Percentiles rank a stretch among this genome's conserved stretches.
These are phyloP conservation scores for Helotiales sp. DNA, from an alignment of 2,329 filamentous ascomycete species.

Conservation along the genomic window DNA sequence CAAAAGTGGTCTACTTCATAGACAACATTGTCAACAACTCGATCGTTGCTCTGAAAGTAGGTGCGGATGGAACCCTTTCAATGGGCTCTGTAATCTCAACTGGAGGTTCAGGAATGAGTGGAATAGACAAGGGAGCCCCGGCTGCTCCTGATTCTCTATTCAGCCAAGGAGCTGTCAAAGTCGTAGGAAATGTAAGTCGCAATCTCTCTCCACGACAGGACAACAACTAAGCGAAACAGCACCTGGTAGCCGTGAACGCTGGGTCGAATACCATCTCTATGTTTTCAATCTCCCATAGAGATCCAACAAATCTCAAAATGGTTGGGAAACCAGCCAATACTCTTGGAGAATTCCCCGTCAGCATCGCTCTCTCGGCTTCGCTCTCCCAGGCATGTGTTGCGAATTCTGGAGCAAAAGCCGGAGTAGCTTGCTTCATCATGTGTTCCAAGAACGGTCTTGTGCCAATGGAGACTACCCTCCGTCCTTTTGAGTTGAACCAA, in stretches of 20 bases:
- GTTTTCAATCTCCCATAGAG: conserved; percentile 49
- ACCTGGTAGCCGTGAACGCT: conserved; percentile 60
- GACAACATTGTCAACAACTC: conserved; percentile 57
- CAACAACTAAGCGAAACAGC: conserved; percentile 37
- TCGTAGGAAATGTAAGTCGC: conserved; percentile 54
- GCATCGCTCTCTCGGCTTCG: conserved; percentile 53
- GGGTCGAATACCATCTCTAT: conserved; percentile 58
- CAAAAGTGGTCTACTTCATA: conserved; percentile 59
- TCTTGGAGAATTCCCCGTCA: conserved; percentile 58
- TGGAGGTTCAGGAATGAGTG: conserved; percentile 52
- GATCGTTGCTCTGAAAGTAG: conserved; percentile 56
- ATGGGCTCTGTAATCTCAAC: conserved; percentile 51
- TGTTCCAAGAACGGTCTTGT: conserved; percentile 45
- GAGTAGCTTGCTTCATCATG: conserved; percentile 52
- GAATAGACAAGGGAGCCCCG: conserved; percentile 48
- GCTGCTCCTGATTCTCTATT: conserved; percentile 56
- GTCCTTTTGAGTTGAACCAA: conserved; percentile 57
- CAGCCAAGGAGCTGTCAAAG: conserved; percentile 55
- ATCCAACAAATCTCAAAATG: conserved; percentile 52
- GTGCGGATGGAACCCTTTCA: conserved; percentile 52
- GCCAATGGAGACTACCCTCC: conserved; percentile 50
- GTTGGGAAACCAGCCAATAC: conserved; percentile 51
- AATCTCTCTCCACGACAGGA: neutral
- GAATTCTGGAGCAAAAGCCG: conserved; percentile 50
- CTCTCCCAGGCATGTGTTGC: conserved; percentile 54